Conservation (phyloP, 306 rosid species). For the Sicyos baderoa region DNA sequence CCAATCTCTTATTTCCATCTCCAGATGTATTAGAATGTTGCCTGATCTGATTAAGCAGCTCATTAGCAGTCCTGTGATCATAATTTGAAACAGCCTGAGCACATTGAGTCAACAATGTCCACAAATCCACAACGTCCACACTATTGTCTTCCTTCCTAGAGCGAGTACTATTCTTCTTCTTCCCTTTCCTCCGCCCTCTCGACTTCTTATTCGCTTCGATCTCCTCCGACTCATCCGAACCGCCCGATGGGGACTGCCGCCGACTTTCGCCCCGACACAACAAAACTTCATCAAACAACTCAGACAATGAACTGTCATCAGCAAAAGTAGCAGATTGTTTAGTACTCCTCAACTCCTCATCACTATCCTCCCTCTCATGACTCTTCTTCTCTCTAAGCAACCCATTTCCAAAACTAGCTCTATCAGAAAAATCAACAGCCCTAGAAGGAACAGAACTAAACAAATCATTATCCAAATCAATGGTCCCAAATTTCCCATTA, state of each 20-base stretch:
- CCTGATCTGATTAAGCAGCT: conserved; percentile 26
- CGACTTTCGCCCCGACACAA: conserved; percentile 17
- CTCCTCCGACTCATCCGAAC: conserved; percentile 1
- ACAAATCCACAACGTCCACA: conserved; percentile 28
- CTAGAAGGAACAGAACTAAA: conserved; percentile 1
- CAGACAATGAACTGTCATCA: conserved; percentile 29
- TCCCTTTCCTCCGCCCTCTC: conserved; percentile 20
- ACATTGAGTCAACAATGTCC: conserved; percentile 31
- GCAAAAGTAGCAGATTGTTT: conserved; percentile 25
- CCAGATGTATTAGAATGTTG: conserved; percentile 29
- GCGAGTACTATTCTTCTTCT: neutral
- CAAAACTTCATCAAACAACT: conserved; percentile 29
- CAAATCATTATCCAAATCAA: conserved; percentile 13
- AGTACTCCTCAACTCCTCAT: conserved; percentile 24
- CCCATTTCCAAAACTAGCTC: neutral
- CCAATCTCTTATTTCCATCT: conserved; percentile 32
- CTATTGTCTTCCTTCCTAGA: conserved; percentile 10
- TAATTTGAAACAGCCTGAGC: conserved; percentile 31
- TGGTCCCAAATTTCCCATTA: conserved; percentile 4
- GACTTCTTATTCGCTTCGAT: conserved; percentile 17
- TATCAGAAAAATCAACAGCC: conserved; percentile 2
- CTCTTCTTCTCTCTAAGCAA: conserved; percentile 25
- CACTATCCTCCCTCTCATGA: conserved; percentile 19
- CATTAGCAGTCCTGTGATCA: conserved; percentile 23
- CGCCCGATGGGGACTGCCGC: conserved; percentile 1